Evolutionary conservation across 768 basidiomycete species (phyloP), one percentile per base, ranked within the genome.

Genomic region (Crassisporium funariophilum): DNA sequence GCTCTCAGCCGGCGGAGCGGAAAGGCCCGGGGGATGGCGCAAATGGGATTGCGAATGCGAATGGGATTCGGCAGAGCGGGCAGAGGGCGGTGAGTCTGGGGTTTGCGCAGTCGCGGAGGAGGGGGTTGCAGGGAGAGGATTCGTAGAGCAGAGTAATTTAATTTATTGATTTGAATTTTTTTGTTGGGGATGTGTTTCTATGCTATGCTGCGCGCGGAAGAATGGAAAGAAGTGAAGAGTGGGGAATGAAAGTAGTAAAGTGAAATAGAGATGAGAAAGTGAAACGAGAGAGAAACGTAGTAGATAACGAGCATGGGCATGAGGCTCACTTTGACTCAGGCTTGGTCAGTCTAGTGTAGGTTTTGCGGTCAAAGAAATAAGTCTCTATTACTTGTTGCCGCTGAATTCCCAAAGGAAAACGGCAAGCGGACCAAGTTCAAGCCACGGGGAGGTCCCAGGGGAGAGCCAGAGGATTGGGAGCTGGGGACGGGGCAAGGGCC

Each of bases 1-100:
- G 51, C 21, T 22, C 46, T 12, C 35, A 39, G 36, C 23, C 34
- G 29, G 33, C 39, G 55, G 41, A 41, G 22, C 41, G 45, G 33
- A 45, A 43, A 35, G 38, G n/a, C 22, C 29, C 48, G 40, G 54
- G 41, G 36, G 47, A 51, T 52, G 46, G 52, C 46, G 52, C 46
- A 42, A 41, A 24, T 35, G 23, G 23, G 42, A 9, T 33, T 13
- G 44, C 39, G 15, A 17, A 20, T 16, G 15, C 22, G 13, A 40
- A 24, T 22, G 40, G 47, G 19, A 24, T 35, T 47, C 41, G 50
- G 8, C 58, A 63, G 44, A 41, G 44, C 23, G 65, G 62, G 1
- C 58, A 50, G 0, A 49, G 64, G 35, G 55, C 59, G 9, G 53
- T 47, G 50, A 64, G 66, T 38, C 41, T 64, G 41, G 58, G 56